Conservation (phyloP, 768 basidiomycete genomes). For the Auricularia auricula-judae region DNA sequence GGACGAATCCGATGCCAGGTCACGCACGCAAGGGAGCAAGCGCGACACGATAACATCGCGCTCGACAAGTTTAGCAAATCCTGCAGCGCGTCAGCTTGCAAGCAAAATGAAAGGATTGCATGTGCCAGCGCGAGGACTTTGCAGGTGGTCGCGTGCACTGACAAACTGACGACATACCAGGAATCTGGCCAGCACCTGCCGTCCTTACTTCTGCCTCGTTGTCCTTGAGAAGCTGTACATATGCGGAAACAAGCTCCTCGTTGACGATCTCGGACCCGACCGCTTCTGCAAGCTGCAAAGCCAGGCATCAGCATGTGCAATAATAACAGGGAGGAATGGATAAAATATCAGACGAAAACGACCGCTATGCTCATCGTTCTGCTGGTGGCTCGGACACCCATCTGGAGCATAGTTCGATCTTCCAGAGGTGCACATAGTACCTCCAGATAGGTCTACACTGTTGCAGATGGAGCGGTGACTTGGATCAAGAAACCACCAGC, state of each 20-base stretch:
- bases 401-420: too few species aligned
- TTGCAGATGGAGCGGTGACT: too few species aligned
- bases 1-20: conserved; percentile 84
- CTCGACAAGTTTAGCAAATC: conserved; percentile 89
- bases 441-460: too few species aligned
- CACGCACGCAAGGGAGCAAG: conserved; percentile 89
- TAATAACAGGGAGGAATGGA: too few species aligned
- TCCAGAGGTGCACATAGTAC: too few species aligned
- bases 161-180: conserved; percentile 44
- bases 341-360: too few species aligned
- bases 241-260: conserved; percentile 89
- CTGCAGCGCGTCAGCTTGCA: conserved; percentile 27
- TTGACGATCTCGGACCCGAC: conserved; percentile 84
- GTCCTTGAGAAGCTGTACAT: conserved; percentile 89
- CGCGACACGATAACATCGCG: conserved; percentile 88
- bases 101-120: background rate
- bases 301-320: conserved; percentile 2
- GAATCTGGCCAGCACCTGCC: conserved; percentile 91
- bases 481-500: too few species aligned
- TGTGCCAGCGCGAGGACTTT: too few species aligned
- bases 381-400: too few species aligned
- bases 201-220: conserved; percentile 98
- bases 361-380: too few species aligned
- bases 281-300: conserved; percentile 69
- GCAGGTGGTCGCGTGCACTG: background rate